Evolutionary conservation across 306 rosid genomes (phyloP).

Genomic region (Quercus dentata): DNA sequence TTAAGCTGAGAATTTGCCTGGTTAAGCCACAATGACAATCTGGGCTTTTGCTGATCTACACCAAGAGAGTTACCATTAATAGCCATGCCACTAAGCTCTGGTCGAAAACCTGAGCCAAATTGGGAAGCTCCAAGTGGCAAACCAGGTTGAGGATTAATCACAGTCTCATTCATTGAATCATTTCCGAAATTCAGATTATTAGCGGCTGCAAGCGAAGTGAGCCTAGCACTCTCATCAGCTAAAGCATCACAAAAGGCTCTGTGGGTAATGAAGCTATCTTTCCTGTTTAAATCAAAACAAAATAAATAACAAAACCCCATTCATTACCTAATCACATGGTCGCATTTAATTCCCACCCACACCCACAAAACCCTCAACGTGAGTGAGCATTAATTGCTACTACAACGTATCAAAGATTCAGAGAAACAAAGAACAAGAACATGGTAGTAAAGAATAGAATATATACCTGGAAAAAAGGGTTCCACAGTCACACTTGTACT

Average conservation of each 20-base stretch:
- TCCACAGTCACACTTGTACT: conserved; percentile 94
- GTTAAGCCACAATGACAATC: conserved; percentile 72
- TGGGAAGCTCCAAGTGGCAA: conserved; percentile 24
- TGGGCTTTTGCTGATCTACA: conserved; percentile 55
- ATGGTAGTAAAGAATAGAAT: not conserved
- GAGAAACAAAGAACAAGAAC: not conserved
- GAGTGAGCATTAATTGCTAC: conserved; percentile 34
- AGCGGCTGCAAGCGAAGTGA: conserved; percentile 42
- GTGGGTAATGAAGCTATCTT: conserved; percentile 95
- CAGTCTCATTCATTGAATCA: conserved; percentile 33
- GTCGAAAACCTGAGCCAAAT: no score
- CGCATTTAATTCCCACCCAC: conserved; percentile 35
- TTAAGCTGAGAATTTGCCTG: conserved; percentile 40
- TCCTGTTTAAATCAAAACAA: conserved; percentile 46
- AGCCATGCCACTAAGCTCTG: not conserved
- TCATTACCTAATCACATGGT: conserved; percentile 28
- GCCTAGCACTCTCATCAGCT: conserved; percentile 88
- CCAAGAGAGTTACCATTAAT: not conserved
- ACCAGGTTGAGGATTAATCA: conserved; percentile 34
- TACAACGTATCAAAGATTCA: not conserved
- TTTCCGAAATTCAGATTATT: conserved; percentile 65
- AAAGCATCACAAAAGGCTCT: conserved; percentile 98
- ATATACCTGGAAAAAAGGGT: conserved; percentile 85
- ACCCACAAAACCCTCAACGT: conserved; percentile 31
- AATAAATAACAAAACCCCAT: conserved; percentile 13